These are phyloP conservation scores for Melampsora occidentalis DNA, from an alignment of 1,284 basidiomycete species.

Conservation along the genomic window DNA sequence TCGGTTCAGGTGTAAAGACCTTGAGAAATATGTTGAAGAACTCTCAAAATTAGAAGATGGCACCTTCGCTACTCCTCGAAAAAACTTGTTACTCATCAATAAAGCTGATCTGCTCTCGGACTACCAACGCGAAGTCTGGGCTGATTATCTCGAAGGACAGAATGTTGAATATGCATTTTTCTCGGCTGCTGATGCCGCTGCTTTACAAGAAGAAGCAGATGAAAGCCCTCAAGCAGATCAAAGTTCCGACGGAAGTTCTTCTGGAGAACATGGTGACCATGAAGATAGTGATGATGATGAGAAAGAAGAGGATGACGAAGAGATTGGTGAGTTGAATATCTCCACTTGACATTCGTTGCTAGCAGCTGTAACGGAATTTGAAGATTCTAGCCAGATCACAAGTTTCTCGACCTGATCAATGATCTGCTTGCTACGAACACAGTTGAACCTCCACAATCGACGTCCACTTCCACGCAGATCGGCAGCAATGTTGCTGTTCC, in stretches of 20 bases:
- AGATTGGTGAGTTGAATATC: slow-evolving; percentile 44
- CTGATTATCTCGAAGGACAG: slow-evolving; percentile 83
- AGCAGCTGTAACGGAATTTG: too few species aligned
- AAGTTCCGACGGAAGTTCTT: slow-evolving; percentile 57
- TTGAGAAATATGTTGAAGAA: slow-evolving; percentile 74
- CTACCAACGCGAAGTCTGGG: slow-evolving; percentile 79
- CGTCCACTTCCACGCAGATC: too few species aligned
- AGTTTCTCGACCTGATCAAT: too few species aligned
- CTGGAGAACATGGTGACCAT: slow-evolving; percentile 51
- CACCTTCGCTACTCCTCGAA: slow-evolving; percentile 55
- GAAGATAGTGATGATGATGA: slow-evolving; percentile 45
- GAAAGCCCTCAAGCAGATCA: slow-evolving; percentile 47
- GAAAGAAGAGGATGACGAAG: slow-evolving; percentile 46
- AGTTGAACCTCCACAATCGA: too few species aligned
- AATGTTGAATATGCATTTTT: slow-evolving; percentile 88
- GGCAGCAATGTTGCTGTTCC: background rate
- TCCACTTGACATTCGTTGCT: background rate
- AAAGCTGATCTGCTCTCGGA: slow-evolving; percentile 90
- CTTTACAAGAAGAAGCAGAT: slow-evolving; percentile 66
- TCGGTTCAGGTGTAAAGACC: slow-evolving; percentile 83
- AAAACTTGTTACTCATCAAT: slow-evolving; percentile 83
- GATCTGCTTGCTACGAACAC: too few species aligned
- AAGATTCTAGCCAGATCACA: too few species aligned
- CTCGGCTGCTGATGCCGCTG: slow-evolving; percentile 85
- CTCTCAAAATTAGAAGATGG: slow-evolving; percentile 35